Evolutionary conservation across 495 filamentous ascomycete species (phyloP).

Genomic region (Trichoderma reesei): DNA sequence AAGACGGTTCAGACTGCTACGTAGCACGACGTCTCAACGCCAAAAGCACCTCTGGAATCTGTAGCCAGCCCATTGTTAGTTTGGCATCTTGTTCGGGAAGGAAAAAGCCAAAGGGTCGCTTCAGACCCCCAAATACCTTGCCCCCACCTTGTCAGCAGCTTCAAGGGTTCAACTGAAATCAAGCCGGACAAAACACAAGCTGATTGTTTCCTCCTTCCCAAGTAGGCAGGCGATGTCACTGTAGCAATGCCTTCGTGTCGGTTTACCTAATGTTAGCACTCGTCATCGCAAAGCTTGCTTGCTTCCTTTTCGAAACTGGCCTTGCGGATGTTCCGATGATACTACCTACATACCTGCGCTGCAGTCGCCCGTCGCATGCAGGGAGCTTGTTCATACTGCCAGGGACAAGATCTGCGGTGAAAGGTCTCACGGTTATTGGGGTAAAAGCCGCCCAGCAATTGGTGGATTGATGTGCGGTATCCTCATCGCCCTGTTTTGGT

Average conservation of each 20-base stretch:
- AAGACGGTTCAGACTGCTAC: background rate
- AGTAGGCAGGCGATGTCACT: background rate
- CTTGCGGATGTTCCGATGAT: too few relatives aligned
- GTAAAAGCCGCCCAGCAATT: too few relatives aligned
- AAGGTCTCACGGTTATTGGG: too few relatives aligned
- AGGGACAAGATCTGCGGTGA: too few relatives aligned
- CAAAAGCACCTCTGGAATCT: background rate
- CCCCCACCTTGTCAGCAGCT: conserved; percentile 4
- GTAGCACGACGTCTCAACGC: background rate
- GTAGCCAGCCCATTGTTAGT: too few relatives aligned
- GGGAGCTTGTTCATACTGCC: too few relatives aligned
- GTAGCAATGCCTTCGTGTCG: background rate
- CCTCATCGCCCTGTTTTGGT: background rate
- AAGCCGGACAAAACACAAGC: background rate
- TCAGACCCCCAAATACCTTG: background rate
- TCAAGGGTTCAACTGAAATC: background rate
- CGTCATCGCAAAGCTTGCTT: background rate
- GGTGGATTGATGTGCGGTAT: background rate
- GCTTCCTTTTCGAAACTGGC: background rate
- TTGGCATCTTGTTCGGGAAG: too few relatives aligned
- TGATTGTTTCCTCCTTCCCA: conserved; percentile 1
- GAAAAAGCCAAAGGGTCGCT: background rate
- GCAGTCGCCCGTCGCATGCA: too few relatives aligned
- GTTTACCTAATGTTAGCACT: background rate
- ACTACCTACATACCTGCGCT: too few relatives aligned